Conservation (phyloP, 129 eudicot species). For the Calendula officinalis region DNA sequence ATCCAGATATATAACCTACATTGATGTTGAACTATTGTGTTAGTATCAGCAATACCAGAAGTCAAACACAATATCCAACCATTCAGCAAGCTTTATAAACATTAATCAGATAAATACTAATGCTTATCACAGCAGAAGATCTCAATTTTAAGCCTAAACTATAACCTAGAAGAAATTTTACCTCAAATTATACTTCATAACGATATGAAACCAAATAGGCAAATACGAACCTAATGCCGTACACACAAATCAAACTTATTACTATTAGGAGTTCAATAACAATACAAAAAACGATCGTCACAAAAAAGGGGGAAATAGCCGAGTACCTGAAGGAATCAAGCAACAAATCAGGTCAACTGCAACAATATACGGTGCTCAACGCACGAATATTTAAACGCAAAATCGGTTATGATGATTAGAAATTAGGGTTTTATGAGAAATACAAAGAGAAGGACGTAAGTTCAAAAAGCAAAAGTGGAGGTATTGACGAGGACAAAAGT, state of each 20-base stretch:
- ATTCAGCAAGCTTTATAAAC: slow-evolving; percentile 3
- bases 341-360: background rate
- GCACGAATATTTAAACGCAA: background rate
- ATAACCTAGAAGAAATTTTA: slow-evolving; percentile 10
- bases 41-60: slow-evolving; percentile 3
- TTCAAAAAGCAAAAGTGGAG: slow-evolving; percentile 34
- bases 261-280: slow-evolving; percentile 2
- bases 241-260: slow-evolving; percentile 1
- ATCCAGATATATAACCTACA: slow-evolving; percentile 37
- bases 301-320: background rate
- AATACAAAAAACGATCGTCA: background rate
- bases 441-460: slow-evolving; percentile 15
- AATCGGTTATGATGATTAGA: slow-evolving; percentile 5
- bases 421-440: slow-evolving; percentile 29
- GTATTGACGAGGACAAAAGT: slow-evolving; percentile 38
- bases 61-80: background rate
- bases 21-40: slow-evolving; percentile 22
- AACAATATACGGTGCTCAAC: background rate
- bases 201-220: background rate
- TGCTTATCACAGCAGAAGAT: slow-evolving; percentile 4
- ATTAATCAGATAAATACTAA: background rate
- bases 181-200: slow-evolving; percentile 2
- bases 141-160: slow-evolving; percentile 2
- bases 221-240: slow-evolving; percentile 1
- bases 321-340: slow-evolving; percentile 25